Percentiles rank a stretch among this genome's conserved stretches.
These are phyloP conservation scores for Flaveria floridana DNA, from an alignment of 140 eudicot species.

Conservation along the genomic window DNA sequence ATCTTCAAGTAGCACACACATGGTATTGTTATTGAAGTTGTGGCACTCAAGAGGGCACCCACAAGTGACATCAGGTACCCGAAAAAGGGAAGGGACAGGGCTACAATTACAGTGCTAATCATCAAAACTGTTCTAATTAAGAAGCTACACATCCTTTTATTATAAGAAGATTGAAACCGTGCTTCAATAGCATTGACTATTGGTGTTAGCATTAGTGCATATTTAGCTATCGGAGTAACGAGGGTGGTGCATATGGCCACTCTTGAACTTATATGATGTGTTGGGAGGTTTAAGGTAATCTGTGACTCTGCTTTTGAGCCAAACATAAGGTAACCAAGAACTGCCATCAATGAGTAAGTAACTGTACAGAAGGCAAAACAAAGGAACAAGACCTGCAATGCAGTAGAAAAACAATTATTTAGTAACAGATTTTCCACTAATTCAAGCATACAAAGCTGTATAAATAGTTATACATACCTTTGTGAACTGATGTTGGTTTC, in stretches of 20 bases:
- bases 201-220: slow-evolving; percentile 80
- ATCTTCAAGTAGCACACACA: slow-evolving; percentile 87
- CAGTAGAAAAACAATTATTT: background rate
- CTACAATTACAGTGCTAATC: slow-evolving; percentile 57
- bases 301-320: slow-evolving; percentile 60
- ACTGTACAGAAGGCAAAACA: slow-evolving; percentile 64
- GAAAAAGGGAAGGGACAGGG: slow-evolving; percentile 57
- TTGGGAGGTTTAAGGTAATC: slow-evolving; percentile 71
- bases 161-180: slow-evolving; percentile 39
- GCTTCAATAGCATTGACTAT: slow-evolving; percentile 49
- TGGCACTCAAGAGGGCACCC: slow-evolving; percentile 71
- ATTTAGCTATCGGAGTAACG: slow-evolving; percentile 72
- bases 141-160: slow-evolving; percentile 35
- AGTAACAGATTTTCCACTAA: background rate
- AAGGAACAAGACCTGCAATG: slow-evolving; percentile 61
- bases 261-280: slow-evolving; percentile 46
- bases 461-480: slow-evolving; percentile 38
- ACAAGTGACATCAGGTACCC: slow-evolving; percentile 73
- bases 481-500: slow-evolving; percentile 53
- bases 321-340: slow-evolving; percentile 81
- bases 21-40: slow-evolving; percentile 66
- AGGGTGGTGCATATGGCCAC: slow-evolving; percentile 72
- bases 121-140: slow-evolving; percentile 52
- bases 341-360: slow-evolving; percentile 67
- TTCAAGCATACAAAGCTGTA: background rate